A percentile compares a stretch with the other conserved stretches of the same genome.
These are phyloP conservation scores for Pseudocercospora macadamiae DNA, from an alignment of 2,329 filamentous ascomycete species.

Conservation along the genomic window DNA sequence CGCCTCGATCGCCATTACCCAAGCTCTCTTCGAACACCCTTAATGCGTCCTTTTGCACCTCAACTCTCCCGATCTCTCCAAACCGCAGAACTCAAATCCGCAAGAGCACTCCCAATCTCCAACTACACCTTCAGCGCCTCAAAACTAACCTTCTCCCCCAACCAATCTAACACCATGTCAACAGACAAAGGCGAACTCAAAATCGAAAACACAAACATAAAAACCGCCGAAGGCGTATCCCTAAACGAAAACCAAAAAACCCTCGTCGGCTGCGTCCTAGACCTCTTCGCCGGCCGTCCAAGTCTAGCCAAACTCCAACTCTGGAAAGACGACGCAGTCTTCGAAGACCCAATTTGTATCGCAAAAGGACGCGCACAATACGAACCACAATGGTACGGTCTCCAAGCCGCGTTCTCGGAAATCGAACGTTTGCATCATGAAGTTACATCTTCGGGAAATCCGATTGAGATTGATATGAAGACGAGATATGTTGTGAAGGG, in stretches of 20 bases:
- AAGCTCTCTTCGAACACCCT: conserved; percentile 3
- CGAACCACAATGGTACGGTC: conserved; percentile 61
- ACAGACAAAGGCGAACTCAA: conserved; percentile 41
- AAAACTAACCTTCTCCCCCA: neutral
- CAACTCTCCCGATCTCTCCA: conserved; percentile 12
- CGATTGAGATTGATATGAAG: conserved; percentile 60
- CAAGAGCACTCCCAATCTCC: neutral
- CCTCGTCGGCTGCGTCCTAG: conserved; percentile 61
- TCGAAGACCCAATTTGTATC: conserved; percentile 62
- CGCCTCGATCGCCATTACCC: neutral
- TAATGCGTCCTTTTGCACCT: conserved; percentile 20
- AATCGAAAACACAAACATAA: conserved; percentile 60
- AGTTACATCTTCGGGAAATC: conserved; percentile 60
- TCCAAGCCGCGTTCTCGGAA: conserved; percentile 60
- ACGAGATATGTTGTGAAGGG: conserved; percentile 59
- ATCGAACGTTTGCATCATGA: conserved; percentile 59
- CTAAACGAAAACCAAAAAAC: conserved; percentile 57
- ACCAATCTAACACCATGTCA: conserved; percentile 25
- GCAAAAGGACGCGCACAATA: conserved; percentile 59
- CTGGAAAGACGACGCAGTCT: conserved; percentile 62
- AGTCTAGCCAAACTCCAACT: conserved; percentile 62
- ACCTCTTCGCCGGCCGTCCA: conserved; percentile 64
- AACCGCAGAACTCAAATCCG: conserved; percentile 5
- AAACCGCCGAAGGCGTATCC: conserved; percentile 54
- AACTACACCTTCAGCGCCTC: neutral